Base-by-base conservation (phyloP, 2,329 filamentous ascomycete species). In the Penicillium sp. region DNA sequence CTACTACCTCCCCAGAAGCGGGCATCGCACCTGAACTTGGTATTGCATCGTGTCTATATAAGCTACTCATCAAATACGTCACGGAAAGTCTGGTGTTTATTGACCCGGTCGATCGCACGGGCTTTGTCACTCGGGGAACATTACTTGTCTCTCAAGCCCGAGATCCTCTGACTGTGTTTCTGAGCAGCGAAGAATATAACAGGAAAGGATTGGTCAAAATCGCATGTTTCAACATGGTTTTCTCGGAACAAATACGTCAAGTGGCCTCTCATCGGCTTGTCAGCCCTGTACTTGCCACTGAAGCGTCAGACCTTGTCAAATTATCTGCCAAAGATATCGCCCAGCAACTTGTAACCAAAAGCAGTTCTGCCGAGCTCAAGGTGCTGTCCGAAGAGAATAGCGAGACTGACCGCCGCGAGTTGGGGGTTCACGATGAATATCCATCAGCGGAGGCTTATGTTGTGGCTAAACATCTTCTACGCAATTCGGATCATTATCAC, bases 31-130 rank as follows among this genome's bases (percentile, higher is more conserved):
- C 39, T 49, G 61, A 38, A 52, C 61, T 48, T 31, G 57, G 34
- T 10, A 43, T 34, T 27, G 61, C 46, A 36, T 56, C 44, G 7
- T 29, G 49, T 29, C 24, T 65, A 21, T 75, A 72, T 43, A 73
- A 79, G 49, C 77, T 77, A 11, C 53, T 83, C 21, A 70, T 83
- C 29, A 69, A 68, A 22, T 86, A 84, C 58, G 62, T 80, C 40
- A 78, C 78, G 8, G 71, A 75, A 4, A 71, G 72, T 40, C 62
- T 86, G 2, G 74, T 74, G 40, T 86, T 86, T 58, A 71, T 77
- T 29, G 83, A 86, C 62, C 71, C 79, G 1, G 71, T 85, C 16
- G 83, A 86, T 63, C 77, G 83, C 16, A 67, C 62, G 24, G 67
- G 71, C 4, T 85, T 80, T 59, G 69, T 79, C 4, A 61, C 67